Evolutionary conservation across 1,284 basidiomycete genomes (phyloP), one percentile per base, ranked within the genome.

Genomic region (Apiotrichum porosum): DNA sequence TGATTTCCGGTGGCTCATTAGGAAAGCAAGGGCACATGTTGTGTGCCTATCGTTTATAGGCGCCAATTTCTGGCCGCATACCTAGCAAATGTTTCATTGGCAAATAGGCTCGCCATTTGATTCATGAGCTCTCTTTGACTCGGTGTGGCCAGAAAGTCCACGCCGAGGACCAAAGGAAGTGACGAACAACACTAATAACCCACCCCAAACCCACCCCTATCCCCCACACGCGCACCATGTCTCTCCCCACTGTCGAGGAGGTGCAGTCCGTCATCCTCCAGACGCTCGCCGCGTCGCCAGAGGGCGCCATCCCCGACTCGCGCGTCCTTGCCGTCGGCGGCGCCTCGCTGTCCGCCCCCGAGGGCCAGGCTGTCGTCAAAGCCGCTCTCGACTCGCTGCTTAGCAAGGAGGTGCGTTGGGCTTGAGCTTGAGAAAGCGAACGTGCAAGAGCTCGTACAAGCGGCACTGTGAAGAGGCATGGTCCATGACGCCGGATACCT

Each of bases 381-480:
- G 88, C 88, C 57, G 89, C 87, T 8, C 77, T 97, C 55, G 93
- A 93, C 74, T 92, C 88, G 42, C 77, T 97, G 50, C 76, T 80
- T 15, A 88, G 86, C 71, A 85, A 87, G 69, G 87, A 94, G 66
- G 91, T 88, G 68, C 56, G 82, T 65, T 8, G 12, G 9, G n/a
- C 19, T 6, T 5, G 10, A 14, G 36, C 19, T 37, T 4, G 6
- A 15, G 22, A 9, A n/a, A n/a, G n/a, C n/a, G n/a, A n/a, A n/a
- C n/a, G n/a, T n/a, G n/a, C n/a, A n/a, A n/a, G n/a, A n/a, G n/a
- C n/a, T n/a, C n/a, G n/a, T n/a, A n/a, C n/a, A n/a, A n/a, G n/a
- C n/a, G n/a, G n/a, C n/a, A n/a, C n/a, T n/a, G n/a, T n/a, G n/a
- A n/a, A n/a, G n/a, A n/a, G n/a, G n/a, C n/a, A n/a, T n/a, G n/a